Base-by-base conservation (phyloP, 106 monocot species). In the Acanthochlamys bracteata region DNA sequence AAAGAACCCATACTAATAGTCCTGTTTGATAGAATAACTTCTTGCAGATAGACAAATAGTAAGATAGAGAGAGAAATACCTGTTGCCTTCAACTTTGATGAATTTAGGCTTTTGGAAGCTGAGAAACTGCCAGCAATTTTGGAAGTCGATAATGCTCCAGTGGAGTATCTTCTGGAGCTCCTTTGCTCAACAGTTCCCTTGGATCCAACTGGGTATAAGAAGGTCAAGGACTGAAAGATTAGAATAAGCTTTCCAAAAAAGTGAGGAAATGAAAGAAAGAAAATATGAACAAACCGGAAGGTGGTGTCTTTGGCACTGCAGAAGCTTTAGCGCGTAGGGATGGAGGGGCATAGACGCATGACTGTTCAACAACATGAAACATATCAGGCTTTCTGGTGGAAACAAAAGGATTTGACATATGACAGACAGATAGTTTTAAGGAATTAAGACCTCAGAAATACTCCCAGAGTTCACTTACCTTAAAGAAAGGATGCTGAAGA, bases 401-500 rank as follows among this genome's bases (percentile, higher is more conserved):
- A n/a, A 62, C 33, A 33, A 1, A 33, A 33, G 33, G 6, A 33
- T 33, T 3, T 6, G 6, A 33, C 33, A 1, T 33, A 33, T 33
- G 33, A 6, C 33, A 1, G 33, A n/a, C 6, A 33, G 33, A 33
- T 6, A 33, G 33, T 33, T 33, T 33, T 33, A 3, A 33, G 33
- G 33, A 33, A 33, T 33, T 33, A 33, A 6, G 6, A 33, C 6
- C 33, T 33, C 33, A 33, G 1, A 33, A 6, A 33, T 33, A 33
- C 6, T 3, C 33, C 33, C 33, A 6, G 6, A 33, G 33, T 33
- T 33, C 33, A 33, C 20, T 24, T 46, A 84, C 88, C 80, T 81
- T 80, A 67, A 84, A 88, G 66, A 88, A 88, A 64, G 83, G 33
- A 78, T 88, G 88, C 63, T 75, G 71, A 66, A 88, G 78, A 20